phyloP scores from a whole-genome alignment of 1,284 basidiomycete genomes.

The Porodaedalea pini region DNA sequence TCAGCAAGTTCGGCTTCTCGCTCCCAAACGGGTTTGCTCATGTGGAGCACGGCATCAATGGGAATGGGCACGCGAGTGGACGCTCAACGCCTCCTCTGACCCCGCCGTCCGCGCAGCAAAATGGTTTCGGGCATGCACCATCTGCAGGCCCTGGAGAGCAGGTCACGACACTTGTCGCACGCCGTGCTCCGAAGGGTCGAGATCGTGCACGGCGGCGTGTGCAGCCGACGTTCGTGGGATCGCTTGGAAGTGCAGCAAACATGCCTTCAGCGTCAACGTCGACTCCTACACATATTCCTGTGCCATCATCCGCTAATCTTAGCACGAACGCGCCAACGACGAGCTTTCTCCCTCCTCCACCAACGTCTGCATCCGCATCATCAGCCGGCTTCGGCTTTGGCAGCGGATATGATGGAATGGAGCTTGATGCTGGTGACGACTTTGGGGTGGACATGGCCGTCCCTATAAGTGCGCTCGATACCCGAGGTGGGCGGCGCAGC shows the following conservation, averaged over 20 bases:
- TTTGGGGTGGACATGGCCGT: slow-evolving; percentile 45
- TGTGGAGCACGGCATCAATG: slow-evolving; percentile 28
- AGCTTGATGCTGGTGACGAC: slow-evolving; percentile 28
- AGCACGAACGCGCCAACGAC: neutral
- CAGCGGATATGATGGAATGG: slow-evolving; percentile 15
- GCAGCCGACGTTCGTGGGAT: slow-evolving; percentile 47
- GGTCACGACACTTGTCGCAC: slow-evolving; percentile 70
- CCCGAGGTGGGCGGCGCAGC: slow-evolving; percentile 23
- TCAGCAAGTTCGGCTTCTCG: slow-evolving; percentile 75
- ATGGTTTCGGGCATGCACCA: slow-evolving; percentile 35
- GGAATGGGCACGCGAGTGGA: slow-evolving; percentile 2
- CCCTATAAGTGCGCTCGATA: slow-evolving; percentile 48
- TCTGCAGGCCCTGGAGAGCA: slow-evolving; percentile 46
- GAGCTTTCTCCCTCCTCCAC: slow-evolving; percentile 31
- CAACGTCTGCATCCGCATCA: slow-evolving; percentile 1
- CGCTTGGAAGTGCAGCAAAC: slow-evolving; percentile 21
- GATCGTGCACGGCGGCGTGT: slow-evolving; percentile 53
- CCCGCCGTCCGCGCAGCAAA: slow-evolving; percentile 39
- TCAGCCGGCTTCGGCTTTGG: slow-evolving; percentile 11
- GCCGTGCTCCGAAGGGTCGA: slow-evolving; percentile 39
- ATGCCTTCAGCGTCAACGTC: slow-evolving; percentile 1
- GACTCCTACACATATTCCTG: neutral
- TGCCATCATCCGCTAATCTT: neutral
- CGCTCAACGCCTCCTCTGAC: slow-evolving; percentile 34
- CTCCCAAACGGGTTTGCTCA: slow-evolving; percentile 67